Percentiles rank a stretch among this genome's conserved stretches.
These are phyloP conservation scores for Sporisorium graminicola DNA, from an alignment of 1,284 basidiomycete species.

Conservation along the genomic window DNA sequence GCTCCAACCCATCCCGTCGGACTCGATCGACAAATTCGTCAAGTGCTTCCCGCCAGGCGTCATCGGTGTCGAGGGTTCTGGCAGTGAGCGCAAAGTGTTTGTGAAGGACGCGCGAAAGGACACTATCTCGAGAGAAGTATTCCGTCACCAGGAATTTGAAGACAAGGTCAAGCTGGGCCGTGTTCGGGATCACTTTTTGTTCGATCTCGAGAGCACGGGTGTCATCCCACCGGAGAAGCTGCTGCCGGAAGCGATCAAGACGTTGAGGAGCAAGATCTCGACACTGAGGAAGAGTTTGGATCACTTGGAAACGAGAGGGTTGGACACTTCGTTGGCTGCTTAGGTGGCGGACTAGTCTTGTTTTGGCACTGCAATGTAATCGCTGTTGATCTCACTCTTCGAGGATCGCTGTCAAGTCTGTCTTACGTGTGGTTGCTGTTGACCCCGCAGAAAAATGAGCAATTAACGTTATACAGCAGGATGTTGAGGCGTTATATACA, in stretches of 20 bases:
- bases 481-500: neutral
- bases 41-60: constrained; percentile 91
- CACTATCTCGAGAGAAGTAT: constrained; percentile 90
- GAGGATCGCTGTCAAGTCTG: neutral
- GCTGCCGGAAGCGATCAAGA: constrained; percentile 83
- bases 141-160: constrained; percentile 90
- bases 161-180: constrained; percentile 86
- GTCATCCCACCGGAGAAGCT: constrained; percentile 86
- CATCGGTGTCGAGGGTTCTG: constrained; percentile 77
- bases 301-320: constrained; percentile 45
- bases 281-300: constrained; percentile 60
- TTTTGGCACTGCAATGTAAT: constrained; percentile 18
- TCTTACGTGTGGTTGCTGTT: neutral
- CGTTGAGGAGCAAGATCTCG: constrained; percentile 85
- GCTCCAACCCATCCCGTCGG: constrained; percentile 76
- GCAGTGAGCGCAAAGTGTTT: constrained; percentile 76
- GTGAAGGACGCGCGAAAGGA: constrained; percentile 81
- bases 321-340: constrained; percentile 32
- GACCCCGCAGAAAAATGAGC: too few relatives aligned
- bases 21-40: constrained; percentile 81
- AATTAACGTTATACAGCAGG: too few relatives aligned
- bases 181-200: constrained; percentile 93
- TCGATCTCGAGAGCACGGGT: constrained; percentile 90
- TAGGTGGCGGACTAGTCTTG: neutral
- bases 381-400: neutral